Evolutionary conservation across 192 early-diverging fungal species (phyloP), one percentile per base, ranked within the genome.

Genomic region (Spizellomyces sp.): DNA sequence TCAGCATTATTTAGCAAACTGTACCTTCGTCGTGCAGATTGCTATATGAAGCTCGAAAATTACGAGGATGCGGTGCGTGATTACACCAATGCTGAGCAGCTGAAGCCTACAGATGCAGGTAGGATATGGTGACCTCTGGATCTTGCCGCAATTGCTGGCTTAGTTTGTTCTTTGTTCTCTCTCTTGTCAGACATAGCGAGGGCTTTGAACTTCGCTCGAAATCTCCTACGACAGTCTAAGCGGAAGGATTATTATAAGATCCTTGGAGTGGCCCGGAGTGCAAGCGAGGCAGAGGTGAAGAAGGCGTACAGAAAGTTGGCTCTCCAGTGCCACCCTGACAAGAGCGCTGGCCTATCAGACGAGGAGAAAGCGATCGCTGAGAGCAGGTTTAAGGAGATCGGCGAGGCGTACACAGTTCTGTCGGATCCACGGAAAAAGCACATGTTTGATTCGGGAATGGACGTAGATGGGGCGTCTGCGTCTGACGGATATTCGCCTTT

Each of bases 171-270:
- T 21, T 80, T 63, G 22, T 74, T 14, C 1, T 59, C 1, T 15
- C 12, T 74, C 42, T 62, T 46, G 57, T 8, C 15, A 84, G 81
- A 83, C 56, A 82, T 88, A 43, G 48, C 76, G 19, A 46, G 52
- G 45, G 83, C 88, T 58, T 48, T 83, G 27, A 80, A 81, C 41
- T 80, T 79, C 56, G 90, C 93, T 7, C 85, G 94, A 78, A 63
- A 84, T 45, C 83, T 86, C 60, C 71, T 85, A 42, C 89, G 90
- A 67, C 83, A 88, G 62, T 84, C 93, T n/a, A 80, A 90, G 79
- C 87, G 93, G 61, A 98, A 98, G 76, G 96, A 99, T 76, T 98
- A 96, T 73, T 99, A 99, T 81, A 89, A 95, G 78, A 91, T 98
- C 65, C 76, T 99, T 15, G 93, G 90, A 9, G 77, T 96, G 19